These are phyloP conservation scores for Hymenoscyphus occultus DNA, from an alignment of 2,329 filamentous ascomycete species.

Conservation along the genomic window DNA sequence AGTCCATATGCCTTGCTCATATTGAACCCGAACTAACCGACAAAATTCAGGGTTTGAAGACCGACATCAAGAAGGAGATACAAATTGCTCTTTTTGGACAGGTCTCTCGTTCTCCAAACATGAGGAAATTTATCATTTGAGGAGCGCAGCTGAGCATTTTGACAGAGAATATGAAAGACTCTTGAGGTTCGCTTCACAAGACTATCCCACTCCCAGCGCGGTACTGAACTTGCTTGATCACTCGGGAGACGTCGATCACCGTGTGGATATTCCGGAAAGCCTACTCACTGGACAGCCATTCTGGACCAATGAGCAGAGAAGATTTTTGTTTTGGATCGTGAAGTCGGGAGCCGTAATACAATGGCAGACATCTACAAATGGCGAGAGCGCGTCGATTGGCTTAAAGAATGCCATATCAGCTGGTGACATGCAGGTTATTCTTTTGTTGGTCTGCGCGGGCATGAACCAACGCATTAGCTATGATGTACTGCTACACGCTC, in stretches of 20 bases:
- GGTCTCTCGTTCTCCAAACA: neutral
- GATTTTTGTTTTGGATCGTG: slow-evolving; percentile 33
- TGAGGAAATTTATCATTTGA: neutral
- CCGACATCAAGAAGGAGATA: neutral
- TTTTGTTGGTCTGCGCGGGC: slow-evolving; percentile 25
- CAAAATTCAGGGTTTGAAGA: neutral
- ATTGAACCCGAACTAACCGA: neutral
- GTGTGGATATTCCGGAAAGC: slow-evolving; percentile 30
- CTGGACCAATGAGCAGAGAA: slow-evolving; percentile 31
- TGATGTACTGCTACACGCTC: slow-evolving; percentile 20
- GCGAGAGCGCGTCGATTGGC: slow-evolving; percentile 33
- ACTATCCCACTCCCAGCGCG: neutral
- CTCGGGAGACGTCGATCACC: slow-evolving; percentile 17
- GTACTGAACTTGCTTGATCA: neutral
- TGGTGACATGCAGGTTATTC: slow-evolving; percentile 24
- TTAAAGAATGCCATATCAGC: slow-evolving; percentile 26
- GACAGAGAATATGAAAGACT: neutral
- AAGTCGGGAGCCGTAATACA: slow-evolving; percentile 31
- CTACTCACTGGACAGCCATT: slow-evolving; percentile 31
- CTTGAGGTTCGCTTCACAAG: neutral
- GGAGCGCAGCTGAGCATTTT: neutral
- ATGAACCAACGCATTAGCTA: slow-evolving; percentile 13
- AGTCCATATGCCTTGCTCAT: neutral
- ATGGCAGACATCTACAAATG: slow-evolving; percentile 29
- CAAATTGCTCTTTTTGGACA: neutral